Base-by-base conservation (phyloP, 2,329 filamentous ascomycete species). In the Alternaria incomplexa region DNA sequence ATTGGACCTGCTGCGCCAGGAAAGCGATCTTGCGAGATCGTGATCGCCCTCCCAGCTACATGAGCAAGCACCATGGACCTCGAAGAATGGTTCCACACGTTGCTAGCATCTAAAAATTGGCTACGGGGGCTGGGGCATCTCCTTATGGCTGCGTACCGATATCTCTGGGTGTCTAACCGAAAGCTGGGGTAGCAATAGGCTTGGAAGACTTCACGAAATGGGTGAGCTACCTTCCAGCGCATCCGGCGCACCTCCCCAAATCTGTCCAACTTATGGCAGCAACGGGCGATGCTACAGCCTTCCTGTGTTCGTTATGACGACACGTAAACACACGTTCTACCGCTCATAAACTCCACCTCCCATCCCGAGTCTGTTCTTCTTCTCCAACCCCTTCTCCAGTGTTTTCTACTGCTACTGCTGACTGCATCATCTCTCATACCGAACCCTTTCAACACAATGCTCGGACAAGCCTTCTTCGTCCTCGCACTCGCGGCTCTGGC, bases 401-500 rank as follows among this genome's bases (percentile, higher is more conserved):
- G 46, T 17, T 23, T 64, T 61, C 56, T 53, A 51, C 26, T 55
- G 64, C 58, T 58, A 51, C 36, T 54, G 65, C 60, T 65, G 36
- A 40, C 30, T 51, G 56, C 20, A 51, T 52, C 51, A 56, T 61
- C 51, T 28, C 43, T 50, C 51, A 20, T 48, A 45, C 48, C 25
- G 44, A 30, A 23, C 28, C 22, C 44, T 13, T 28, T 50, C 32
- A 40, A 26, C 50, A 56, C 26, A 65, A 76, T 76, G 73, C 22
- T 66, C 44, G 56, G 62, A 50, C 58, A 54, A 11, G 58, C 61
- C 55, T 52, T 72, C 46, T 47, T 58, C 46, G 25, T 71, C 50
- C 57, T 65, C 58, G 65, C 63, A 43, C 62, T 74, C 17, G 63
- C 68, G 54, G 65, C 69, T 57, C 47, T 74, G 20, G 62, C 58